A percentile compares a stretch with the other conserved stretches of the same genome.
Evolutionary conservation across 2,329 filamentous ascomycete species (phyloP).

Genomic region (Paecilomyces formosus): DNA sequence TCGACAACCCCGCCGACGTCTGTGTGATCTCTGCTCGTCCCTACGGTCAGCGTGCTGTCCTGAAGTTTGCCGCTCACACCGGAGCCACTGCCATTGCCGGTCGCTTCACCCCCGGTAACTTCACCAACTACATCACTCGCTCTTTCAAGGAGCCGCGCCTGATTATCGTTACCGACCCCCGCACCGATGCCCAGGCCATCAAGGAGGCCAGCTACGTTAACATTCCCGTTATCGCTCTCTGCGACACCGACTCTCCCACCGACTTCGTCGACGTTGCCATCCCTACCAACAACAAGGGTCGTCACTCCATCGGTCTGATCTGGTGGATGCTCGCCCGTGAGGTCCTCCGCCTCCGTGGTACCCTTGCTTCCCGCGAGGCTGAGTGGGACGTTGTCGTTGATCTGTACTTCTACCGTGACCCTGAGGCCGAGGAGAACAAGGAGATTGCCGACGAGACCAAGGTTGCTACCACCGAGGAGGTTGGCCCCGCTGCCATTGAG

Average conservation of each 20-base stretch:
- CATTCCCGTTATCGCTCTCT: constrained; percentile 98
- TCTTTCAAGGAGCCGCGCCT: constrained; percentile 99
- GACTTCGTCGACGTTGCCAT: constrained; percentile 99
- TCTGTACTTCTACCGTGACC: constrained; percentile 99
- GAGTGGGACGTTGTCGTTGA: constrained; percentile 99
- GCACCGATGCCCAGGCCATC: constrained; percentile 99
- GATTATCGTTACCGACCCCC: constrained; percentile 98
- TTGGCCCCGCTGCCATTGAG: constrained; percentile 70
- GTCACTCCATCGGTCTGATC: constrained; percentile 94
- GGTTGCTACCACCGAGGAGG: constrained; percentile 76
- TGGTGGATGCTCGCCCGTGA: constrained; percentile 99
- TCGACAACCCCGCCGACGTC: constrained; percentile 99
- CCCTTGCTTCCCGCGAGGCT: constrained; percentile 88
- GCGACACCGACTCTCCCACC: constrained; percentile 98
- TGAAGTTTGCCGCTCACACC: constrained; percentile 99
- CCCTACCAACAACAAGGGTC: constrained; percentile 99
- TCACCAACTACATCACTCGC: constrained; percentile 99
- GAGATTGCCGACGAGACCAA: constrained; percentile 77
- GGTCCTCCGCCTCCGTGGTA: constrained; percentile 97
- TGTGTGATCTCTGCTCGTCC: constrained; percentile 99
- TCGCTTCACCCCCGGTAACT: constrained; percentile 99
- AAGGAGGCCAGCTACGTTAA: constrained; percentile 99
- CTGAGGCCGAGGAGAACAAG: constrained; percentile 99
- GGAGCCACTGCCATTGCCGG: constrained; percentile 96
- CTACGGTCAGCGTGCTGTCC: constrained; percentile 98